phyloP scores from a whole-genome alignment of 1,284 basidiomycete species.

The Fistulina hepatica region DNA sequence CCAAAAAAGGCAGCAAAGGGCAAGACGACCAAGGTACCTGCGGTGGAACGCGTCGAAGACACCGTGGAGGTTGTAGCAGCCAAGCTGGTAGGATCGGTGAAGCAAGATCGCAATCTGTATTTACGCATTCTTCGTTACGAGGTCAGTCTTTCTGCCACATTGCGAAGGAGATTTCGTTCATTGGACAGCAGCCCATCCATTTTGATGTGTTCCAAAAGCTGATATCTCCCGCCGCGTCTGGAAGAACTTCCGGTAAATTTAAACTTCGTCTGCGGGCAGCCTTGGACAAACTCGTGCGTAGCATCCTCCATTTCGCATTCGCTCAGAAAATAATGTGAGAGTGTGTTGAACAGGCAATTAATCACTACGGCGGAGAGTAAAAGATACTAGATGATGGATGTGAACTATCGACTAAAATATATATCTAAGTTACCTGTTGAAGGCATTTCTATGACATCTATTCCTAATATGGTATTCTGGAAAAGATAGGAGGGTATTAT shows the following conservation, averaged over 20 bases:
- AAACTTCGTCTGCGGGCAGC: not conserved
- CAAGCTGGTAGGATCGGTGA: not conserved
- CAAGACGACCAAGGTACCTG: too few relatives aligned
- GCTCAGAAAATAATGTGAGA: too few relatives aligned
- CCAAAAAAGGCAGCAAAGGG: too few relatives aligned
- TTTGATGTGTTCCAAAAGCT: not conserved
- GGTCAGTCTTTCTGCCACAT: not conserved
- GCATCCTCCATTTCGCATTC: too few relatives aligned
- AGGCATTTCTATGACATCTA: not conserved
- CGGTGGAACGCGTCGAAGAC: too few relatives aligned
- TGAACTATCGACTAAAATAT: too few relatives aligned
- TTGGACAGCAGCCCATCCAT: not conserved
- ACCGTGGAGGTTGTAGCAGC: too few relatives aligned
- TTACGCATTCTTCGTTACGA: not conserved
- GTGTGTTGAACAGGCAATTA: too few relatives aligned
- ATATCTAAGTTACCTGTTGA: too few relatives aligned
- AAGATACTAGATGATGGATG: too few relatives aligned
- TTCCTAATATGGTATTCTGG: too few relatives aligned
- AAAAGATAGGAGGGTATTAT: conserved; percentile 6
- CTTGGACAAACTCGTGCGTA: conserved; percentile 1
- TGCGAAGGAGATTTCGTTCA: not conserved
- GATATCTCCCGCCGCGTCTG: not conserved
- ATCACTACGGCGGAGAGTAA: too few relatives aligned
- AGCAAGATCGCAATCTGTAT: not conserved
- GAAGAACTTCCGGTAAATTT: conserved; percentile 1